Conservation (phyloP, 1,284 basidiomycete species). For the Trichosporon asahii region DNA sequence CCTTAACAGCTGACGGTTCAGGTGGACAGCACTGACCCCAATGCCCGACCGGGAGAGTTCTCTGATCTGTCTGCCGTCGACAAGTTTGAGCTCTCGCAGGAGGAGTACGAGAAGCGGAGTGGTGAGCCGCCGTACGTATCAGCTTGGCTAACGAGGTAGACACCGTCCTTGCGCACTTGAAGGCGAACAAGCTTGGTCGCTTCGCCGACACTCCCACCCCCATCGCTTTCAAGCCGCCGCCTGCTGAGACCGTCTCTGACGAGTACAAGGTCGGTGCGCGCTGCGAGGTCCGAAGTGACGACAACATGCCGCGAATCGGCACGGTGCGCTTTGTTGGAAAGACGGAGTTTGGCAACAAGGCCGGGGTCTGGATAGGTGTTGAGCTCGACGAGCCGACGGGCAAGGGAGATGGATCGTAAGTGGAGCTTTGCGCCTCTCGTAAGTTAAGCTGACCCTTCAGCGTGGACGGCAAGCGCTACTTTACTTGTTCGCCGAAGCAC, state of each 20-base stretch:
- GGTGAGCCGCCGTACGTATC: conserved; percentile 55
- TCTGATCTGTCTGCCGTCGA: conserved; percentile 81
- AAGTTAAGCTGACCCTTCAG: conserved; percentile 52
- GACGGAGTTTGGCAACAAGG: conserved; percentile 66
- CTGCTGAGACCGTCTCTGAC: conserved; percentile 39
- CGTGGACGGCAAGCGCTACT: conserved; percentile 80
- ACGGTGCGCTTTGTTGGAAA: conserved; percentile 78
- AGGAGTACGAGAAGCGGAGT: conserved; percentile 73
- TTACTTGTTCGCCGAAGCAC: conserved; percentile 69
- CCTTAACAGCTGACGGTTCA: conserved; percentile 38
- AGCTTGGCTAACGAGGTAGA: conserved; percentile 56
- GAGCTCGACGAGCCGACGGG: conserved; percentile 96
- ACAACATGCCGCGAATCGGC: conserved; percentile 70
- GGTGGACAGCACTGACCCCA: conserved; percentile 76
- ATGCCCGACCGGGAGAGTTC: conserved; percentile 58
- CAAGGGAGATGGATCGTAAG: conserved; percentile 91
- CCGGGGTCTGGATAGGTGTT: conserved; percentile 75
- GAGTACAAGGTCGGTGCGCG: conserved; percentile 59
- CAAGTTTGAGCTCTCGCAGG: conserved; percentile 84
- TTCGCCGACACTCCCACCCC: conserved; percentile 60
- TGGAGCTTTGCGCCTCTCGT: conserved; percentile 27
- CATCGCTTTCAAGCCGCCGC: conserved; percentile 32
- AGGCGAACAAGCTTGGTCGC: conserved; percentile 81
- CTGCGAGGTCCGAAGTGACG: conserved; percentile 67
- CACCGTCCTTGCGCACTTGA: conserved; percentile 85